These are phyloP conservation scores for Abortiporus biennis DNA, from an alignment of 1,284 basidiomycete genomes.

Conservation along the genomic window DNA sequence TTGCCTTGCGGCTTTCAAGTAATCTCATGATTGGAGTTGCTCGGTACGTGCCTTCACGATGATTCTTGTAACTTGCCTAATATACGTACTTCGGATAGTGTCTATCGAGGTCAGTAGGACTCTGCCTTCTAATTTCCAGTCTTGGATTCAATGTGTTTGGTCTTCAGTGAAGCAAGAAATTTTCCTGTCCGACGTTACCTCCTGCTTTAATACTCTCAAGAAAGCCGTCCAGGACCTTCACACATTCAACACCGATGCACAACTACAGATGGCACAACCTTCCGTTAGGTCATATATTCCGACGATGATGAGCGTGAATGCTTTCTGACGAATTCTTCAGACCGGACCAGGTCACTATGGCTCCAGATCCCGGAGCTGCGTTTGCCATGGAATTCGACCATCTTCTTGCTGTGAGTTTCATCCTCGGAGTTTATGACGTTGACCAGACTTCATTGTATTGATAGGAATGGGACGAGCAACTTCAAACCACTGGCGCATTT, in stretches of 20 bases:
- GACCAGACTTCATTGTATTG: too few relatives aligned
- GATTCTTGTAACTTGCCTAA: neutral
- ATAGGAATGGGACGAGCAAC: too few relatives aligned
- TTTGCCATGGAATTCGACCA: conserved; percentile 62
- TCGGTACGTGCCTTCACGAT: conserved; percentile 52
- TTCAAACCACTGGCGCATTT: too few relatives aligned
- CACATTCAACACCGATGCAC: conserved; percentile 33
- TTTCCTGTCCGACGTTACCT: conserved; percentile 70
- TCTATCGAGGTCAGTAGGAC: conserved; percentile 68
- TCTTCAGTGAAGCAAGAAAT: conserved; percentile 77
- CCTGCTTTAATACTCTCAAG: conserved; percentile 69
- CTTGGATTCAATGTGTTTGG: too few relatives aligned
- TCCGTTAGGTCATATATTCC: conserved; percentile 46
- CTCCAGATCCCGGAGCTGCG: conserved; percentile 43
- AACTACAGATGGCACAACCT: conserved; percentile 66
- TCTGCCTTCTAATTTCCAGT: neutral
- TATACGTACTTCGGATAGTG: conserved; percentile 30
- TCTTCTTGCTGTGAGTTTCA: conserved; percentile 51
- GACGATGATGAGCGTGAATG: too few relatives aligned
- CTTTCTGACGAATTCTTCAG: too few relatives aligned
- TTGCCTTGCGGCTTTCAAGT: conserved; percentile 79
- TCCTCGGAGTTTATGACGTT: too few relatives aligned
- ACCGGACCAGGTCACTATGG: conserved; percentile 52
- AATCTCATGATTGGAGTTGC: conserved; percentile 84
- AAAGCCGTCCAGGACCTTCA: conserved; percentile 64